Evolutionary conservation across 139 green algal species (phyloP).

Genomic region (Chlorella ohadii): DNA sequence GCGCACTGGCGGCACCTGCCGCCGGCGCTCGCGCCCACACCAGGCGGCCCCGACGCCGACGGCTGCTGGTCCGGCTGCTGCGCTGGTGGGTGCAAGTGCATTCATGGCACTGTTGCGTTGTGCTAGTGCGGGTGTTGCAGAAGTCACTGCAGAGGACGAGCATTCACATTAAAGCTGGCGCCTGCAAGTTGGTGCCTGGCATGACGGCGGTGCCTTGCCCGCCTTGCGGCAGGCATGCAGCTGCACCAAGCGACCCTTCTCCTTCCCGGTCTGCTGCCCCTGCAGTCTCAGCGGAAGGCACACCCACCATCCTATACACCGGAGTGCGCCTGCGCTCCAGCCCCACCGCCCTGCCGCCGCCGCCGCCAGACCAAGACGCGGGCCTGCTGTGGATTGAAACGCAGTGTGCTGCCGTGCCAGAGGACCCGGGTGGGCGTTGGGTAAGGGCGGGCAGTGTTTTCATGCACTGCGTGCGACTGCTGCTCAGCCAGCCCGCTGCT

Average conservation of each 20-base stretch:
- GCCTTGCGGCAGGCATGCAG: no score
- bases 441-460: no score
- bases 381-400: slow-evolving; percentile 85
- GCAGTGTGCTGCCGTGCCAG: slow-evolving; percentile 72
- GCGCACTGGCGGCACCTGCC: slow-evolving; percentile 79
- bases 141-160: no score
- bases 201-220: no score
- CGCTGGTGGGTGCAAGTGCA: slow-evolving; percentile 43
- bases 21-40: slow-evolving; percentile 75
- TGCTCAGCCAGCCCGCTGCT: no score
- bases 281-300: slow-evolving; percentile 44
- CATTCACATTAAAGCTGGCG: no score
- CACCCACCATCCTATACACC: slow-evolving; percentile 79
- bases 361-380: slow-evolving; percentile 55
- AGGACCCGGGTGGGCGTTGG: slow-evolving; percentile 46
- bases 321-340: slow-evolving; percentile 80
- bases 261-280: no score
- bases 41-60: slow-evolving; percentile 73
- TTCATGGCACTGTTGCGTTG: no score
- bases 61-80: slow-evolving; percentile 87
- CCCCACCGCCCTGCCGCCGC: slow-evolving; percentile 36
- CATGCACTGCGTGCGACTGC: no score
- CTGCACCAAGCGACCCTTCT: no score
- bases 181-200: no score
- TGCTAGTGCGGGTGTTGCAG: no score